These are phyloP conservation scores for Boletus eberwhitei DNA, from an alignment of 768 basidiomycete species.

Conservation along the genomic window DNA sequence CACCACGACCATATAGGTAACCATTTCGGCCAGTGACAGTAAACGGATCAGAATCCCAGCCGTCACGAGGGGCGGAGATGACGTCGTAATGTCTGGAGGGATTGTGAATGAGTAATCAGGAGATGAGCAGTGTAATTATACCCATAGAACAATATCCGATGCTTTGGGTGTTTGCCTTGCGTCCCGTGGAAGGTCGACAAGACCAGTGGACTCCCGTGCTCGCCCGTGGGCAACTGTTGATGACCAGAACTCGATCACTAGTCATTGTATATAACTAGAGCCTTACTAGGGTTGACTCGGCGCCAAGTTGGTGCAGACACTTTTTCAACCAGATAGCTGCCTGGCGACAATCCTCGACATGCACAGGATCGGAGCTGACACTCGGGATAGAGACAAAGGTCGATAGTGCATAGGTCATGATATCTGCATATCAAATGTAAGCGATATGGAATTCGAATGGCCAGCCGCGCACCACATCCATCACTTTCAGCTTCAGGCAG, in stretches of 20 bases:
- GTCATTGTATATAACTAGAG: neutral
- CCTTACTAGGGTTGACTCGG: conserved; percentile 69
- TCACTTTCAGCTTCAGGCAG: conserved; percentile 16
- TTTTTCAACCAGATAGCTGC: conserved; percentile 92
- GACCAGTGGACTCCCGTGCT: conserved; percentile 82
- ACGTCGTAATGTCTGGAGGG: conserved; percentile 87
- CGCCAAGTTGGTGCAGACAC: conserved; percentile 84
- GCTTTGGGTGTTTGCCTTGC: conserved; percentile 54
- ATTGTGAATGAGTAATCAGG: neutral
- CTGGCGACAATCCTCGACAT: conserved; percentile 88
- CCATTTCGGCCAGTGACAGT: conserved; percentile 78
- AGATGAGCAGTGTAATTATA: conserved; percentile 26
- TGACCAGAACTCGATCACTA: neutral
- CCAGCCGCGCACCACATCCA: conserved; percentile 16
- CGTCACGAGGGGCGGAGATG: conserved; percentile 69
- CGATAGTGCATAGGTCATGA: conserved; percentile 73
- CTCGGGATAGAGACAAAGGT: conserved; percentile 88
- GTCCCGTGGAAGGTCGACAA: conserved; percentile 82
- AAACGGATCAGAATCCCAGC: conserved; percentile 88
- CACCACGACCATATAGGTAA: conserved; percentile 86
- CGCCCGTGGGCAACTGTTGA: conserved; percentile 68
- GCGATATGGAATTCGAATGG: neutral
- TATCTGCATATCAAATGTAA: conserved; percentile 42
- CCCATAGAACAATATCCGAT: conserved; percentile 90
- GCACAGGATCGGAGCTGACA: conserved; percentile 62